Conservation (phyloP, 1,284 basidiomycete genomes). For the Sporisorium sorghi region DNA sequence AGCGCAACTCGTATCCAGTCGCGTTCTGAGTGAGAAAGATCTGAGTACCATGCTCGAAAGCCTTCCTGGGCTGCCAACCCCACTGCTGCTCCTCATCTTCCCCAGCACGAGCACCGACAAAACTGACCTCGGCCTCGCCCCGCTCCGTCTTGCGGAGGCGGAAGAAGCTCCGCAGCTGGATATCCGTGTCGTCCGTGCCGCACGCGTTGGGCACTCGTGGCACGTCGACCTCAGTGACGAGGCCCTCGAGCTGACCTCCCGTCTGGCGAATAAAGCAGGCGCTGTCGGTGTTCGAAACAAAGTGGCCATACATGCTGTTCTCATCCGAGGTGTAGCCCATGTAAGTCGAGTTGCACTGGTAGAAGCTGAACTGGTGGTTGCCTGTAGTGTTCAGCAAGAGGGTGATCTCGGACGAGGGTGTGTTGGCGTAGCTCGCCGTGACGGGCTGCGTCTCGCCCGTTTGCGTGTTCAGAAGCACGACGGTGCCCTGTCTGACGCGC, state of each 20-base stretch:
- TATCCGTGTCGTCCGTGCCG: neutral
- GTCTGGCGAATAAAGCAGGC: neutral
- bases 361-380: neutral
- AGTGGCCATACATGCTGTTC: neutral
- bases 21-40: no score
- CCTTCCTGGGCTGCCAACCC: neutral
- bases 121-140: neutral
- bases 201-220: neutral
- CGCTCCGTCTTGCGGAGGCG: neutral
- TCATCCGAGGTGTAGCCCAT: constrained; percentile 2
- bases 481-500: no score
- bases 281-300: neutral
- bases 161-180: neutral
- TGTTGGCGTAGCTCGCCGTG: no score
- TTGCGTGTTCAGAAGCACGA: no score
- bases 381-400: no score
- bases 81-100: no score
- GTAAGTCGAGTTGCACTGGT: neutral
- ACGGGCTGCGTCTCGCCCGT: no score
- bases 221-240: neutral
- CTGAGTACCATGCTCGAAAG: no score
- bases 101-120: no score
- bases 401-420: no score
- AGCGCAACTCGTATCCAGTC: no score
- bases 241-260: no score